Evolutionary conservation across 208 protist genomes (phyloP).

Genomic region (Trypanosoma lewisi): DNA sequence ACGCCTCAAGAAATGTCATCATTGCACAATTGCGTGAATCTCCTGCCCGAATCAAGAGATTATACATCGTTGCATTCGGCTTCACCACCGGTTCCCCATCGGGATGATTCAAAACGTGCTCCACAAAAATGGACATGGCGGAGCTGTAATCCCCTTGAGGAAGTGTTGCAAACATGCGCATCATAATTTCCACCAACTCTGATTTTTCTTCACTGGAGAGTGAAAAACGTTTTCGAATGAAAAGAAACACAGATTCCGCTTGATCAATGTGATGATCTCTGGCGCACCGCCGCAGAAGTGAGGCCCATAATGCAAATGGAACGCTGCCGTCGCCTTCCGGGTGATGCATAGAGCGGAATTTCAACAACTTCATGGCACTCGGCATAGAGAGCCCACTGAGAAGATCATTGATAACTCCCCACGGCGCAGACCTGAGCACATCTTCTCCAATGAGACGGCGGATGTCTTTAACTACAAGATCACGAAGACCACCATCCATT

Average conservation of each 20-base stretch:
- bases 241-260: conserved; percentile 70
- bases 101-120: conserved; percentile 65
- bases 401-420: conserved; percentile 80
- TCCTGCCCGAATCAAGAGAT: conserved; percentile 58
- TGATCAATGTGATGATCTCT: conserved; percentile 73
- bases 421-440: conserved; percentile 48
- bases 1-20: conserved; percentile 88
- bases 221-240: conserved; percentile 61
- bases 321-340: conserved; percentile 32
- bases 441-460: conserved; percentile 47
- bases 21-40: conserved; percentile 80
- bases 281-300: conserved; percentile 75
- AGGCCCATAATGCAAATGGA: conserved; percentile 81
- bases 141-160: conserved; percentile 66
- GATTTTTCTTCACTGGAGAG: conserved; percentile 51
- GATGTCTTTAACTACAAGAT: conserved; percentile 67
- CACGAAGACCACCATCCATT: conserved; percentile 73
- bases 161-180: conserved; percentile 85
- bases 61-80: conserved; percentile 55
- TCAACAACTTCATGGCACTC: conserved; percentile 80
- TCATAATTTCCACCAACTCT: conserved; percentile 85
- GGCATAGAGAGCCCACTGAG: conserved; percentile 67
- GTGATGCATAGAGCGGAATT: conserved; percentile 23
- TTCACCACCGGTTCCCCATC: conserved; percentile 40
- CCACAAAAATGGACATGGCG: conserved; percentile 54